Conservation (phyloP, 495 filamentous ascomycete species). For the Annulohypoxylon moriforme region DNA sequence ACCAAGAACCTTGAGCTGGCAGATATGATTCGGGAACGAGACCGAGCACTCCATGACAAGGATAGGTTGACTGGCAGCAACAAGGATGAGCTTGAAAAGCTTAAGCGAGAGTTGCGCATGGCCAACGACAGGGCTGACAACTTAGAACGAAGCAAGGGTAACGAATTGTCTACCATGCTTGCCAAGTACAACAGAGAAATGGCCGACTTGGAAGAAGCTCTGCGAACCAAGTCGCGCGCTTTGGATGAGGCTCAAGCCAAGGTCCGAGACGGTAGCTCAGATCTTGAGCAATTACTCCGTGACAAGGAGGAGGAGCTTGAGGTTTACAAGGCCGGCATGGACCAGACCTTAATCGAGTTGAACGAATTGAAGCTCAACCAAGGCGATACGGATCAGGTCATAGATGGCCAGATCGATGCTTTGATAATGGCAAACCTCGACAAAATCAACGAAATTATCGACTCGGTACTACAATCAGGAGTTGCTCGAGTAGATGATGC, state of each 20-base stretch:
- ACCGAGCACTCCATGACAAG: constrained; percentile 92
- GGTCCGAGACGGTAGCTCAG: constrained; percentile 81
- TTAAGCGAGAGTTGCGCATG: constrained; percentile 95
- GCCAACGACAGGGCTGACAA: constrained; percentile 94
- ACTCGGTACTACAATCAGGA: constrained; percentile 93
- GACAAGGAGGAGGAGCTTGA: constrained; percentile 98
- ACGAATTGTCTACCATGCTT: constrained; percentile 92
- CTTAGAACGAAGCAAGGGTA: constrained; percentile 89
- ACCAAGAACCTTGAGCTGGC: constrained; percentile 98
- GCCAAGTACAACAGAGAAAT: constrained; percentile 97
- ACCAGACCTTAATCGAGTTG: constrained; percentile 89
- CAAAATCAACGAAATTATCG: constrained; percentile 97
- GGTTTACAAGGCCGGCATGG: constrained; percentile 96
- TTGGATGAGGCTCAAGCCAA: constrained; percentile 86
- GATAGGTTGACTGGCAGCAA: constrained; percentile 86
- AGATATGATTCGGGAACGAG: constrained; percentile 97
- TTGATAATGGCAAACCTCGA: constrained; percentile 84
- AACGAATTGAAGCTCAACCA: constrained; percentile 79
- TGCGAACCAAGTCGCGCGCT: constrained; percentile 87
- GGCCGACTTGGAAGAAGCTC: constrained; percentile 91
- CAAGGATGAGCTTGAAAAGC: constrained; percentile 93
- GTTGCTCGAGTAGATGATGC: constrained; percentile 96
- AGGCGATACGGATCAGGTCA: constrained; percentile 79
- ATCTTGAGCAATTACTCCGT: constrained; percentile 82
- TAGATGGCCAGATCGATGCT: constrained; percentile 92